Base-by-base conservation (phyloP, 1,284 basidiomycete genomes). In the Takashimella koratensis region DNA sequence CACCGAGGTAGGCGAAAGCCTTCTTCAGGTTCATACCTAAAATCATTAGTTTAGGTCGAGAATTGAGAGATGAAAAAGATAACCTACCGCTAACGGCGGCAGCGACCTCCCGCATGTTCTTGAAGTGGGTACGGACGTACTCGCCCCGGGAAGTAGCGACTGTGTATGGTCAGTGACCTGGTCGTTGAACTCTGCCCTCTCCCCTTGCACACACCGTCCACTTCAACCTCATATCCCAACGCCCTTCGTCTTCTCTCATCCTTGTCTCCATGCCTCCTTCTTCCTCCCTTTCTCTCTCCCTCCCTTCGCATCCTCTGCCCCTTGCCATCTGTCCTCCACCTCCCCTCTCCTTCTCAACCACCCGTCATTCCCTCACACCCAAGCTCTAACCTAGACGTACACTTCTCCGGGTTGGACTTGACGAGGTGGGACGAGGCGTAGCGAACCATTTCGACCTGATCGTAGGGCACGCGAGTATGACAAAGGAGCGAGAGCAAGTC, bases 111-210 rank as follows among this genome's bases (percentile, higher is more conserved):
- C 94, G 89, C 86, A 97, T 98, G 86, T 98, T 98, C 88, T 98
- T 99, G 86, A 97, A 98, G 83, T 98, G 96, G 57, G 95, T 96
- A 69, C 94, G 90, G 75, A 98, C 86, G 83, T 98, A 96, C 81
- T 94, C 88, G 71, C 94, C 94, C 73, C 90, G 88, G 60, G 94
- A 89, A 75, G 85, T 87, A 71, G 92, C 86, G 77, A 88, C 90
- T 94, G 72, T 50, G 67, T 45, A 47, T 36, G 8, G 30, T n/a
- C n/a, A n/a, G n/a, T n/a, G n/a, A n/a, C n/a, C n/a, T n/a, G n/a
- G n/a, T n/a, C n/a, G n/a, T n/a, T n/a, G n/a, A 43, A 27, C 23
- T 45, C 36, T 47, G 16, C 4, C 13, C 23, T 5, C 5, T 51
- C 36, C 36, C 22, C 48, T 21, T 20, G n/a, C 19, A 40, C 20